These are phyloP conservation scores for Taiozyma onychis DNA, from an alignment of 1,139 yeast genomes.

Conservation along the genomic window DNA sequence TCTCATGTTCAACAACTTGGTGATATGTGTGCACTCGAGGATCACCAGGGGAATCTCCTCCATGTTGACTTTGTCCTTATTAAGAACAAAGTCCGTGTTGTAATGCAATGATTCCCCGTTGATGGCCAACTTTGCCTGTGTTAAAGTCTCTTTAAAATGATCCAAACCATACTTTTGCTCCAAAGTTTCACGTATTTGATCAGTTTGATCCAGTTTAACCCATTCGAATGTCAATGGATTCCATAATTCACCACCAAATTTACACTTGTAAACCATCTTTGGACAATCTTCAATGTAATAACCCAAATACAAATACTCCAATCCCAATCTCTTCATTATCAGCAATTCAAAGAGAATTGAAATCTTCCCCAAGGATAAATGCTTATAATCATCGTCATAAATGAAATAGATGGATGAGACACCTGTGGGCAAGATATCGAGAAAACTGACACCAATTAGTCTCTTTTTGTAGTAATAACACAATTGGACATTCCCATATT, in stretches of 20 bases:
- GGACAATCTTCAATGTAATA: conserved; percentile 72
- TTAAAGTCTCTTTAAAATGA: not conserved
- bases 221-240: conserved; percentile 47
- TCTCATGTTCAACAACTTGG: no score
- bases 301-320: conserved; percentile 63
- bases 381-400: conserved; percentile 79
- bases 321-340: conserved; percentile 31
- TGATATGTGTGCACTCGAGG: not conserved
- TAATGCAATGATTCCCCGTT: not conserved
- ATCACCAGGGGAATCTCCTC: conserved; percentile 1
- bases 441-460: conserved; percentile 70
- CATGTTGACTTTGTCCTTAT: not conserved
- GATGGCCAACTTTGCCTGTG: not conserved
- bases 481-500: conserved; percentile 60
- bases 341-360: conserved; percentile 71
- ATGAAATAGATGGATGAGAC: conserved; percentile 82
- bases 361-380: conserved; percentile 69
- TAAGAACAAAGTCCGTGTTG: not conserved
- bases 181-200: conserved; percentile 9
- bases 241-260: conserved; percentile 68
- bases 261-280: conserved; percentile 79
- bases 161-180: conserved; percentile 10
- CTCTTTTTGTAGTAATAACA: conserved; percentile 61
- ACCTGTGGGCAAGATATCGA: conserved; percentile 73
- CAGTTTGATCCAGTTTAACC: conserved; percentile 34